Evolutionary conservation across 23 red algal species (phyloP), one percentile per base, ranked within the genome.

Genomic region (Gracilaria domingensis): DNA sequence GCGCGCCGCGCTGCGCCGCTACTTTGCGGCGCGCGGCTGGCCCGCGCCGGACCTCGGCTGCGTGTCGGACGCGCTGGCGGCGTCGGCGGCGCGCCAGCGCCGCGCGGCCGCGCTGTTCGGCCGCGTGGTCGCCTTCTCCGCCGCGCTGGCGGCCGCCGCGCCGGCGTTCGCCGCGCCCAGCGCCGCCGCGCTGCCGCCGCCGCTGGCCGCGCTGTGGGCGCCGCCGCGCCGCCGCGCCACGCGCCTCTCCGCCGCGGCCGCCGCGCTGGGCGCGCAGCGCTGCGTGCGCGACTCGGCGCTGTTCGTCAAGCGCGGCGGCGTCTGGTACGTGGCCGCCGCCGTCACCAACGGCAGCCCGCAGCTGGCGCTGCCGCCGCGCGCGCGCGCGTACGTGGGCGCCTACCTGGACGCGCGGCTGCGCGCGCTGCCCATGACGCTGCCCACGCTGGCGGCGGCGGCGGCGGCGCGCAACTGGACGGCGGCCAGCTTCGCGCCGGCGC

Each of bases 21-120:
- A 78, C 40, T 78, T 78, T 78, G 16, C 4, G n/a, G 30, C 37
- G 34, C 72, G 72, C 32, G 72, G 30, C 32, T 42, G 32, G 40
- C 4, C 4, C 4, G 28, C 4, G 40, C 72, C 16, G 4, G 72
- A 78, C 40, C 28, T 78, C 4, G 72, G 72, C 34, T 78, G 72
- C 72, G 14, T 78, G 4, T 38, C 72, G 24, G 37, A 78, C 40
- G 16, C 42, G 42, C 42, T 45, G 42, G 4, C 42, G 42, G 4
- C 42, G 42, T 45, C 42, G 5, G 42, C 42, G 5, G 42, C 11
- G 42, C 42, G 11, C 42, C 5, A 4, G 55, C 55, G 55, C 55
- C 55, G 14, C 14, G 55, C 55, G 16, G 7, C 7, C 55, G 55
- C 7, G 7, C 14, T 59, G 16, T 59, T 59, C 42, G 42, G 5